Percentiles rank a stretch among this genome's conserved stretches.
phyloP scores from a whole-genome alignment of 2,329 filamentous ascomycete genomes.

The Aspergillus sclerotialis region DNA sequence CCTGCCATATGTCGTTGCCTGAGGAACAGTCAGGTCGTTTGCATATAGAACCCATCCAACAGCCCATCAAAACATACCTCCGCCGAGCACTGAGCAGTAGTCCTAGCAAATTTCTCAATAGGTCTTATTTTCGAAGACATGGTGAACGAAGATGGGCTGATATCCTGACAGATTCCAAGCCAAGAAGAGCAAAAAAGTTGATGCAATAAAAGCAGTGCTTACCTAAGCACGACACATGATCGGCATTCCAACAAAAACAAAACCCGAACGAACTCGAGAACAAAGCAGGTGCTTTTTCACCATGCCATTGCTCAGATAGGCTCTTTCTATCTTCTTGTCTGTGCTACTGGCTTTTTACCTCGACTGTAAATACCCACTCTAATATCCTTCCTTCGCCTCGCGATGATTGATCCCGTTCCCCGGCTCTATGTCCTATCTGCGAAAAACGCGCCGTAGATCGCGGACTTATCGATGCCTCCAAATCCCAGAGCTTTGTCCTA shows the following conservation, averaged over 20 bases:
- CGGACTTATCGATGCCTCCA: slow-evolving; percentile 45
- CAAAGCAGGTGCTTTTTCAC: neutral
- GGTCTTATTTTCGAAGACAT: slow-evolving; percentile 46
- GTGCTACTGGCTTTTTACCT: neutral
- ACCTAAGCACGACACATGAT: neutral
- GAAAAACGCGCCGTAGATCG: slow-evolving; percentile 39
- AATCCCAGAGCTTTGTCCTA: slow-evolving; percentile 34
- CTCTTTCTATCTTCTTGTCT: slow-evolving; percentile 1
- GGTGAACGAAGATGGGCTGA: too few relatives aligned
- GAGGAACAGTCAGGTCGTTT: slow-evolving; percentile 9
- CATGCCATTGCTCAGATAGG: slow-evolving; percentile 6
- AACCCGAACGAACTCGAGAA: neutral
- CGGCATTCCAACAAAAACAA: neutral
- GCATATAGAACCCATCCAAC: too few relatives aligned
- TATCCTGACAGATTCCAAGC: too few relatives aligned
- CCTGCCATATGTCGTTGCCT: slow-evolving; percentile 84
- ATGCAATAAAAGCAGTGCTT: neutral
- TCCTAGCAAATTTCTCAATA: slow-evolving; percentile 62
- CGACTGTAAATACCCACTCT: slow-evolving; percentile 8
- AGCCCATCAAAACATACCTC: slow-evolving; percentile 54
- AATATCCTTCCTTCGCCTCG: slow-evolving; percentile 17
- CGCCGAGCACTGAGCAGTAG: slow-evolving; percentile 57
- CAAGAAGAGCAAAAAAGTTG: too few relatives aligned
- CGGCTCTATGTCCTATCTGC: slow-evolving; percentile 37
- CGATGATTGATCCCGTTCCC: slow-evolving; percentile 32